Conservation (phyloP, 1,284 basidiomycete species). For the Fomitiporia mediterranea region DNA sequence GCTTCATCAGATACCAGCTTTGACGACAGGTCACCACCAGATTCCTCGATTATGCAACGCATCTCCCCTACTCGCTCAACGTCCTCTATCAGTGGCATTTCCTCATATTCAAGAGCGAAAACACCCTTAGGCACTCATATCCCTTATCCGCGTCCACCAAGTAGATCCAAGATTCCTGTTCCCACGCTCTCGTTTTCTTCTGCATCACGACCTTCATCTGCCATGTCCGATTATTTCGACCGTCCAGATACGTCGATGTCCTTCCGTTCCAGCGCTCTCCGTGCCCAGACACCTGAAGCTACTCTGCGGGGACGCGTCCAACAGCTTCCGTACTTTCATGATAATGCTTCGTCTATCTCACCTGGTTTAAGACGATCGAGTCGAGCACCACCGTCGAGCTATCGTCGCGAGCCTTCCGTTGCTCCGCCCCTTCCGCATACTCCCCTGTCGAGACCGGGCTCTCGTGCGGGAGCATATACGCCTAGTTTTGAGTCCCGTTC, state of each 20-base stretch:
- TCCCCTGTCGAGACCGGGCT: conserved; percentile 56
- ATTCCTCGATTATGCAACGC: conserved; percentile 45
- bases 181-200: conserved; percentile 66
- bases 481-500: conserved; percentile 50
- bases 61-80: conserved; percentile 56
- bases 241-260: conserved; percentile 50
- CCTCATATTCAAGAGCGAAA: conserved; percentile 32
- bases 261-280: conserved; percentile 42
- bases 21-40: conserved; percentile 41
- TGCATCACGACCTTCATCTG: conserved; percentile 63
- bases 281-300: conserved; percentile 68
- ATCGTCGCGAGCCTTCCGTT: conserved; percentile 43
- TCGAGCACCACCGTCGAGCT: conserved; percentile 71
- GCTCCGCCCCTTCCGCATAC: conserved; percentile 36
- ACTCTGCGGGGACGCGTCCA: conserved; percentile 51
- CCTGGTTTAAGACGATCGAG: conserved; percentile 35
- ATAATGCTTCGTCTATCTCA: conserved; percentile 25
- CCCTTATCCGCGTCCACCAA: conserved; percentile 68
- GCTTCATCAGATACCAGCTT: conserved; percentile 39
- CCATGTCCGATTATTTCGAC: conserved; percentile 57
- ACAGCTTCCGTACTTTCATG: conserved; percentile 49
- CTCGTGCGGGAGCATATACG: conserved; percentile 57
- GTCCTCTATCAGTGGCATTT: conserved; percentile 30
- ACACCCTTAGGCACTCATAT: conserved; percentile 37
- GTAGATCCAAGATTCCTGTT: conserved; percentile 76